Base-by-base conservation (phyloP, 2,329 filamentous ascomycete species). In the Plectosphaerella sp. region DNA sequence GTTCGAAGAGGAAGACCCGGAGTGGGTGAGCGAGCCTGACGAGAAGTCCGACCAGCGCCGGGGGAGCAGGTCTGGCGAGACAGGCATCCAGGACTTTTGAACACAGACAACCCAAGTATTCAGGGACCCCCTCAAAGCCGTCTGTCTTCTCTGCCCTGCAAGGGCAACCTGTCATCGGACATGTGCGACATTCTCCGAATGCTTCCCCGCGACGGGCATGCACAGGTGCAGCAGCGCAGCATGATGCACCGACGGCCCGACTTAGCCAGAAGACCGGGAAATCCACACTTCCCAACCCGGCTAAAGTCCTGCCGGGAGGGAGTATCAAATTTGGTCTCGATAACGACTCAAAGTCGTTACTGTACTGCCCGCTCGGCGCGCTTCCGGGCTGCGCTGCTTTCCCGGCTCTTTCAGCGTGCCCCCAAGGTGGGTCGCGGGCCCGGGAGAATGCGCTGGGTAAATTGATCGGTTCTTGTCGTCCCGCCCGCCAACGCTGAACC, bases 1-100 rank as follows among this genome's bases (percentile, higher is more conserved):
- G 74, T 92, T 95, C 63, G 89, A 91, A 20, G 83, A 84, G 6
- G 87, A 96, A 72, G 86, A 89, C 59, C 86, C 88, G 0, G 76
- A 77, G 47, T 90, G 86, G 80, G 73, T 79, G 28, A 72, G 74
- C 39, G 76, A 74, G 48, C 64, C 74, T 3, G 67, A 65, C 12
- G 66, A 65, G 7, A 11, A 48, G 16, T 11, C 41, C 8, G 41
- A 12, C 8, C 24, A 49, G 18, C 45, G 25, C 16, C 37, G 6
- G 9, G 58, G 71, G 43, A 55, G 62, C 22, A 54, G 52, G 37
- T 35, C 28, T 37, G 85, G 86, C 3, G 83, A 90, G 67, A 90
- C 87, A 18, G 87, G 87, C 0, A 67, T 90, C 20, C 87, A 89
- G 61, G 87, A 90, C 64, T 90, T 83, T 61, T 90, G 67, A 78